phyloP scores from a whole-genome alignment of 768 basidiomycete species.

The Agaricus sinodeliciosus region DNA sequence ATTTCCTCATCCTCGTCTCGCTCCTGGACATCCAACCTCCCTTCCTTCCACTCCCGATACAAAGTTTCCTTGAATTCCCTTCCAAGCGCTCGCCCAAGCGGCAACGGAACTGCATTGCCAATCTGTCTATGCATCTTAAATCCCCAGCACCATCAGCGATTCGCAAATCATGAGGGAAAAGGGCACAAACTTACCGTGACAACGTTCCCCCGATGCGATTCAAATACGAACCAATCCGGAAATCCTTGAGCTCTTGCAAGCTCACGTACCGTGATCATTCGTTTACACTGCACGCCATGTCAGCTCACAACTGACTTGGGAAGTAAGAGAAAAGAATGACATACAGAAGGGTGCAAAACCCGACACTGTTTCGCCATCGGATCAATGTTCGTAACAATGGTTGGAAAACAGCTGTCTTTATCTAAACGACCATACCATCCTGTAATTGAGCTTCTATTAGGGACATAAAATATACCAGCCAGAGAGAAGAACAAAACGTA shows the following conservation, averaged over 20 bases:
- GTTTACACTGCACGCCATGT: constrained; percentile 41
- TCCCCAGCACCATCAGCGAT: neutral
- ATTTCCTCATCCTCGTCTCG: constrained; percentile 5
- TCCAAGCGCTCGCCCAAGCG: constrained; percentile 56
- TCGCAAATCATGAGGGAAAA: neutral
- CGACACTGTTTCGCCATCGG: constrained; percentile 73
- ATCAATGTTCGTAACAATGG: constrained; percentile 73
- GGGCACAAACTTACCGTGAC: constrained; percentile 45
- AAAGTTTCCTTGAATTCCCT: constrained; percentile 48
- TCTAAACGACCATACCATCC: constrained; percentile 57
- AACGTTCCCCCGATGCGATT: constrained; percentile 43
- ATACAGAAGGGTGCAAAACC: constrained; percentile 62
- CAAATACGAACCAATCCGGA: constrained; percentile 66
- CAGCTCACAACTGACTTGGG: neutral
- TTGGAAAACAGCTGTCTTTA: constrained; percentile 50
- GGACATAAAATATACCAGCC: neutral
- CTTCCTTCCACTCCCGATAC: constrained; percentile 58
- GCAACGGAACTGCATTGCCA: constrained; percentile 75
- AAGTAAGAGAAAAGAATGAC: constrained; percentile 13
- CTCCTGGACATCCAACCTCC: constrained; percentile 1
- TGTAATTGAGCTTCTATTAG: constrained; percentile 3
- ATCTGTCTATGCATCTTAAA: constrained; percentile 73
- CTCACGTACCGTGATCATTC: constrained; percentile 71
- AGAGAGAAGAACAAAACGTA: constrained; percentile 16
- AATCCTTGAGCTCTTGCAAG: constrained; percentile 79